Base-by-base conservation (phyloP, 306 rosid species). In the Hippophae gyantsensis region DNA sequence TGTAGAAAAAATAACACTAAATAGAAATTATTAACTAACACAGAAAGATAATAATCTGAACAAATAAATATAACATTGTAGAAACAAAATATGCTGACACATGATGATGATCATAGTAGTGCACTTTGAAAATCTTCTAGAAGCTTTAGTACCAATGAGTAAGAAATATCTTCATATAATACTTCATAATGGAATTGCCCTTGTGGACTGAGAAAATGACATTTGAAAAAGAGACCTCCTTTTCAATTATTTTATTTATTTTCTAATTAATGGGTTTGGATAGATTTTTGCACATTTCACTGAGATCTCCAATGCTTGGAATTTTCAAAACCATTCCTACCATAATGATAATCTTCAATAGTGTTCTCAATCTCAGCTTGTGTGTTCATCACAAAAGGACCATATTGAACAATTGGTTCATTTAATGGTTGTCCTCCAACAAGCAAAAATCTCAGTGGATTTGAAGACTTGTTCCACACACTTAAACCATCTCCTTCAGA, bases 351-450 rank as follows among this genome's bases (percentile, higher is more conserved):
- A 68, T 92, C 98, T 62, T 85, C 81, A 52, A 92, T 69, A 5
- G 98, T 78, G 47, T 79, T 78, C 23, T 87, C 82, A 57, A 92
- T 92, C 43, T 92, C 95, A 71, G 87, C 79, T 60, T 83, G 95
- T 10, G 96, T 70, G 63, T 92, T 92, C 98, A 92, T 92, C 48
- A 92, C 98, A 78, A 92, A 88, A 13, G 96, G 98, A 6, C 98
- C 98, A 69, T 88, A 74, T 60, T 85, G 95, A 56, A 72, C 95
- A 55, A 92, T 84, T 3, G 96, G 87, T 54, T 92, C 98, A 58
- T 92, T 80, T 2, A 92, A 23, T 7, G 98, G 98, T 57, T 85
- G 84, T 43, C 98, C 98, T 64, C 71, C 98, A 46, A 80, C 56
- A 45, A 92, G 57, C 64, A 85, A 68, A 75, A 83, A 85, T 52